A percentile compares a stretch with the other conserved stretches of the same genome.
These are phyloP conservation scores for Paramarasmius palmivorus DNA, from an alignment of 1,284 basidiomycete species.

Conservation along the genomic window DNA sequence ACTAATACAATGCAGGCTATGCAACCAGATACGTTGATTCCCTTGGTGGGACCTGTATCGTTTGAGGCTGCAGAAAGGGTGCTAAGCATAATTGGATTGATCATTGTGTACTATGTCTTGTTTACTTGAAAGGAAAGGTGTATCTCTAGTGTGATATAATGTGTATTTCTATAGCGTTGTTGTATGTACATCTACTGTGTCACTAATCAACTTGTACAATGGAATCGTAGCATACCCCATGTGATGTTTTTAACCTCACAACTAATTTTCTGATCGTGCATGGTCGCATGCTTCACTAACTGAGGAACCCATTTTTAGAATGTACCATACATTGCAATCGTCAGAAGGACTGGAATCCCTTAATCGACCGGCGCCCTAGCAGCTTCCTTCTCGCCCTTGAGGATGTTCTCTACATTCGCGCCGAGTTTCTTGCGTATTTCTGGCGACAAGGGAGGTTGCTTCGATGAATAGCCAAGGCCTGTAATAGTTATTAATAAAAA, in stretches of 20 bases:
- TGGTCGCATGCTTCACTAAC: too few relatives aligned
- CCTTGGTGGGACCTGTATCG: not conserved
- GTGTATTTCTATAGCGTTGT: too few relatives aligned
- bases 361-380: slow-evolving; percentile 44
- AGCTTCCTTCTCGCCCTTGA: slow-evolving; percentile 53
- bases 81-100: slow-evolving; percentile 1
- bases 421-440: slow-evolving; percentile 52
- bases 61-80: not conserved
- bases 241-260: too few relatives aligned
- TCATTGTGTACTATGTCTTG: slow-evolving; percentile 1
- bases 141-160: too few relatives aligned
- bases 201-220: too few relatives aligned
- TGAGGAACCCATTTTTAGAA: too few relatives aligned
- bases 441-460: slow-evolving; percentile 37
- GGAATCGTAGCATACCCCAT: too few relatives aligned
- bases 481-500: not conserved
- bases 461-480: slow-evolving; percentile 59
- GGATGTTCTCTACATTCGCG: slow-evolving; percentile 46
- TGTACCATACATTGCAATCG: too few relatives aligned
- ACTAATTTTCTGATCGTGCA: too few relatives aligned
- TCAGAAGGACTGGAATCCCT: not conserved
- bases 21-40: not conserved
- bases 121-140: not conserved
- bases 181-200: too few relatives aligned
- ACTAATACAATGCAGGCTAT: not conserved